Base-by-base conservation (phyloP, 768 basidiomycete species). In the Mycena sanguinolenta region DNA sequence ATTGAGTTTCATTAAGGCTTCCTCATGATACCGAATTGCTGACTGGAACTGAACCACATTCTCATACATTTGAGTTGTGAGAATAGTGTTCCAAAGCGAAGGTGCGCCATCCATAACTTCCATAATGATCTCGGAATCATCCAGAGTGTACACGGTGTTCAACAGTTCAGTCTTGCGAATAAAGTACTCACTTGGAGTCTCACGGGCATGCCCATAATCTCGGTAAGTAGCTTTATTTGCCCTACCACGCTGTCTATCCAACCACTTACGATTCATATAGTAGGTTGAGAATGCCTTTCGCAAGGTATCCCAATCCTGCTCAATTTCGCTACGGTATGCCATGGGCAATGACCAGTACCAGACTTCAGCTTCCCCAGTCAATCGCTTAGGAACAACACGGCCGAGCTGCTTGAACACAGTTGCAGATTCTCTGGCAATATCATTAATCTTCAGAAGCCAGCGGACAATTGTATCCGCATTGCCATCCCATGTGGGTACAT, bases 21-120 rank as follows among this genome's bases (percentile, higher is more conserved):
- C 58, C 25, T 58, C 58, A 36, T 58, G 58, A 23, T 39, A 58
- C 4, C 58, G n/a, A 42, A 58, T 42, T 0, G 38, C 58, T 25
- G 50, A 52, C 10, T 34, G 32, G 32, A 34, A 34, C 10, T 34
- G 32, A 34, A 34, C 32, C 6, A 34, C 32, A 34, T 34, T 34
- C 4, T 34, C 32, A 34, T 34, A 34, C 32, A 34, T 34, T 34
- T 34, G 32, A 5, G 46, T 49, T 19, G 46, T 19, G 19, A 49
- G 19, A 49, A 49, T 49, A 4, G 14, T 49, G 4, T 17, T 49
- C 13, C 19, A 19, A 49, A 19, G 46, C n/a, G 46, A 49, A 49
- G 46, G 46, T 49, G 39, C 39, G 12, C 39, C 39, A 42, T 42
- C 39, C 39, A 42, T 42, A 19, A 42, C 39, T 42, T 42, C 39